Evolutionary conservation across 2,329 filamentous ascomycete genomes (phyloP), one percentile per base, ranked within the genome.

Genomic region (Leptodontidium sp.): DNA sequence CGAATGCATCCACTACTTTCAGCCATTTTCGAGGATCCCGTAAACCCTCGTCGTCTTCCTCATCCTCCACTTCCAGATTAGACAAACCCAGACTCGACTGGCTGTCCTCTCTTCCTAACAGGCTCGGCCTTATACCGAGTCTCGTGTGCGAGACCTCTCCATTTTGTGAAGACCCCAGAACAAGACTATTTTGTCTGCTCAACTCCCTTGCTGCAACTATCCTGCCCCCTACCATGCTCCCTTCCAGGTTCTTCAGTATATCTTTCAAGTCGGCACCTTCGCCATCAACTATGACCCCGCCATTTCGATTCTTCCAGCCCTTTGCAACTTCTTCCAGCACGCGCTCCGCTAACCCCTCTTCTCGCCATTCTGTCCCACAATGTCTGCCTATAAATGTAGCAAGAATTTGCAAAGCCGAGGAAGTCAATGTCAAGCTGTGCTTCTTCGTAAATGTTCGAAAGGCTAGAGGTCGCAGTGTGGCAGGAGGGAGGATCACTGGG

Each of bases 401-500:
- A 40, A 99, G 85, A 58, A 92, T 88, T 79, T 95, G 90, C 5
- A 99, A 84, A 0, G 96, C 93, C 0, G 94, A 89, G 0, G 95
- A 96, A 8, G 93, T 94, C 64, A 99, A 88, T 0, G 94, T 98
- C 66, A 99, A 84, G 75, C 95, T 97, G 81, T 99, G 93, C 78
- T 98, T 99, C 81, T 98, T 98, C 1, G 96, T 99, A 74, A 99
- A 97, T 0, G 93, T 97, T 58, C 96, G 90, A 78, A 99, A 98
- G 9, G 96, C 97, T 24, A 98, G 85, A 2, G 96, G 95, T 71
- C 97, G 87, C 50, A 99, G 83, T 0, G 93, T 97, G 11, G 93
- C 89, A 0, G 94, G 92, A 3, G 95, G 94, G 4, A 99, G 89
- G 45, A 97, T 85, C 67, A 99, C 96, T 4, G 96, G 94, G 1